Base-by-base conservation (phyloP, 2,329 filamentous ascomycete genomes). In the Neofusicoccum sp. region DNA sequence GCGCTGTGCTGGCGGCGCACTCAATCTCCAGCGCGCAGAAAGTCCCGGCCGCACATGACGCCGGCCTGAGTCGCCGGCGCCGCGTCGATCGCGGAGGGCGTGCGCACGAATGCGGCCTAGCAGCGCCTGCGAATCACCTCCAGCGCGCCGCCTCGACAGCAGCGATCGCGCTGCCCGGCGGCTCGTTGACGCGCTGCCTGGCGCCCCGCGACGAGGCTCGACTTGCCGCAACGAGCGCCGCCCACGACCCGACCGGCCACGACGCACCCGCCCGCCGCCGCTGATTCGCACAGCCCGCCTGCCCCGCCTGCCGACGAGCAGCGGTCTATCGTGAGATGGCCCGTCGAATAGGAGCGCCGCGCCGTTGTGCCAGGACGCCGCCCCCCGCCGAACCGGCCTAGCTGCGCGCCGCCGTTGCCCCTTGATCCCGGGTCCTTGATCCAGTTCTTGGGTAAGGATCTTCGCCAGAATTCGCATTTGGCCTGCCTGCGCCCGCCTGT, bases 1-100 rank as follows among this genome's bases (percentile, higher is more conserved):
- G 7, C 14, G 38, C 38, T 40, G 38, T 7, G 11, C 38, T n/a
- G 38, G 11, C 6, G 38, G 6, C 14, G 11, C 38, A 14, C 12
- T 12, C 38, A 40, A n/a, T n/a, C n/a, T n/a, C 38, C 51, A 31
- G 51, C 51, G n/a, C 48, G 24, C 51, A 56, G 34, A 56, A 56
- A 31, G 11, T 54, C 49, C 49, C 51, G 51, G 38, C 51, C 28
- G 38, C 51, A 56, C 51, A 56, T 56, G 51, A 43, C 28, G 51
- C 40, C 40, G 1, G 40, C 51, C 51, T 56, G 49, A 54, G 49
- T 54, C 49, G 49, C 49, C 36, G 51, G 38, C 51, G 51, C 36
- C 33, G 51, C 38, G 56, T 58, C 41, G 56, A 58, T 58, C 56
- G 56, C 56, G 56, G 56, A 58, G 36, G 56, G 56, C 56, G 47